Base-by-base conservation (phyloP, 1,139 yeast genomes). In the Protomyces lactucae-debilis region DNA sequence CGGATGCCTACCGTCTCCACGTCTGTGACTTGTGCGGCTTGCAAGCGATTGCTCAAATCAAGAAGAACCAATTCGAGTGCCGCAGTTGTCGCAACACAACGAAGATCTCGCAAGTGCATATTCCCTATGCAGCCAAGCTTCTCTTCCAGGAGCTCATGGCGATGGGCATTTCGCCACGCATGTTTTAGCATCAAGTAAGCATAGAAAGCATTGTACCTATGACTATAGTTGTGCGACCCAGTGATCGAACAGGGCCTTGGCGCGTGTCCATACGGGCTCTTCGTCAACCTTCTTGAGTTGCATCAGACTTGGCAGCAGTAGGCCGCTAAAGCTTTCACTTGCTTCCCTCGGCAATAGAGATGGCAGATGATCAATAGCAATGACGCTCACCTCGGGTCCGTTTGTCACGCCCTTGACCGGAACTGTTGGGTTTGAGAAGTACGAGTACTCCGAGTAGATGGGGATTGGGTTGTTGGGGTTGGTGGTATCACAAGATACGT, bases 121-220 rank as follows among this genome's bases (percentile, higher is more conserved):
- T 93, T 74, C 98, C 98, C 57, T 93, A 93, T 76, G 99, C 99
- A 60, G 98, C 98, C 64, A 92, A 92, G 78, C 82, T 92, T 73
- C 79, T 92, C 74, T 93, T 92, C 89, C 99, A 92, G 79, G 99
- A 93, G 79, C 83, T 93, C 73, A 92, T 93, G 98, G 96, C 98
- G 51, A 93, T 93, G 99, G 93, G 93, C 76, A 92, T 93, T 70
- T 61, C 67, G 37, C 67, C 66, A 9, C 60, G 67, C 25, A 43
- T 43, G 40, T 40, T 65, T 16, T 65, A 48, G 43, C 32, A 37
- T 37, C 14, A 9, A 37, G 43, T 37, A 9, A 14, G 16, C 14
- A 14, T n/a, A 37, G 43, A 37, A 37, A 16, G 48, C 48, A 18
- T 43, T 39, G n/a, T 23, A 43, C 21, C 36, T 23, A 16, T 18